A percentile compares a stretch with the other conserved stretches of the same genome.
Conservation (phyloP, 257 asterid species). For the Datura wrightii region DNA sequence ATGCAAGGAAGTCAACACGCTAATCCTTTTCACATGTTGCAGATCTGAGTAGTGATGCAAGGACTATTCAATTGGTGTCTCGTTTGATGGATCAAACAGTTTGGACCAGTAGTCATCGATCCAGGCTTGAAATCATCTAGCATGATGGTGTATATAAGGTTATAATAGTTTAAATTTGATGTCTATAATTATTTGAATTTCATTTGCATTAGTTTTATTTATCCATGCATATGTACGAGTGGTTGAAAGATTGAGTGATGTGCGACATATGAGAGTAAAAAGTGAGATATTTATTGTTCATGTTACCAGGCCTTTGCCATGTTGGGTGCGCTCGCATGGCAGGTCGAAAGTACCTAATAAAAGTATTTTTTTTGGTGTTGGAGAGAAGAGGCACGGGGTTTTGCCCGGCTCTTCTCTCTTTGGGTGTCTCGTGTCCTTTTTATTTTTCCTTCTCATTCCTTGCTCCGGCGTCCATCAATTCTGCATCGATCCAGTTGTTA, state of each 20-base stretch:
- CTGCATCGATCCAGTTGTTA: slow-evolving; percentile 6
- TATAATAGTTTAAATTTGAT: background rate
- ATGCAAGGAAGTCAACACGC: background rate
- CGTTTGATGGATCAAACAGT: background rate
- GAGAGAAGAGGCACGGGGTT: slow-evolving; percentile 45
- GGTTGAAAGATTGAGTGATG: background rate
- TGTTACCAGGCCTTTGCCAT: slow-evolving; percentile 35
- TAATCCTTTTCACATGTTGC: background rate
- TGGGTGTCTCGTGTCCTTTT: background rate
- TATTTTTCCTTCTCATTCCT: background rate
- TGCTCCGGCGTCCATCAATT: background rate
- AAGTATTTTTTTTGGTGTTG: background rate
- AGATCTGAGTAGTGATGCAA: background rate
- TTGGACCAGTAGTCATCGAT: background rate
- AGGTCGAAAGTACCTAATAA: slow-evolving; percentile 31
- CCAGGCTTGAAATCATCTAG: background rate
- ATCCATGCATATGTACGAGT: slow-evolving; percentile 27
- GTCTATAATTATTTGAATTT: background rate
- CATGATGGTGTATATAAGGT: background rate
- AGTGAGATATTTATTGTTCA: slow-evolving; percentile 36
- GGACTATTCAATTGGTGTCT: background rate
- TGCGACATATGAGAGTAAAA: background rate
- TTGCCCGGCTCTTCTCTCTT: slow-evolving; percentile 60
- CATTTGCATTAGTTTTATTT: background rate
- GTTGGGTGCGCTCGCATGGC: slow-evolving; percentile 42